Evolutionary conservation across 441 rosid species (phyloP).

Genomic region (Melastoma candidum): DNA sequence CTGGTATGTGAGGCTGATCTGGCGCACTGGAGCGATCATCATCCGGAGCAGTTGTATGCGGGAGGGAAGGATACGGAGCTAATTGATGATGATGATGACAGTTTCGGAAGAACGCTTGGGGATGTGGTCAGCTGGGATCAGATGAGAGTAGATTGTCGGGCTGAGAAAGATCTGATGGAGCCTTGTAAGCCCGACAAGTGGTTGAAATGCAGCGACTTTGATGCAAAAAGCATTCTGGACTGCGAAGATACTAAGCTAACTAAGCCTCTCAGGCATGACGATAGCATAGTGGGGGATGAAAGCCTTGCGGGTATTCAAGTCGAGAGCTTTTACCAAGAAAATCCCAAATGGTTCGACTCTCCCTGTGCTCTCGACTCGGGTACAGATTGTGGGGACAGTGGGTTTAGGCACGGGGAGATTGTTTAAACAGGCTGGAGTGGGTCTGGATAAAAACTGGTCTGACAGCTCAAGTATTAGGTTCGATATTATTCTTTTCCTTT

Average conservation of each 20-base stretch:
- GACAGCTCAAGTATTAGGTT: too few species aligned
- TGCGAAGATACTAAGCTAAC: constrained; percentile 79
- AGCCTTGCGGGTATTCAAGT: constrained; percentile 86
- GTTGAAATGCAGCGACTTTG: constrained; percentile 82
- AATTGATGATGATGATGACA: constrained; percentile 84
- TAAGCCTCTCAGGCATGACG: constrained; percentile 75
- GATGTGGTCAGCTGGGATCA: constrained; percentile 90
- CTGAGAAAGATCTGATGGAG: constrained; percentile 60
- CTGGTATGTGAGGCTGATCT: constrained; percentile 70
- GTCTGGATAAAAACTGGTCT: too few species aligned
- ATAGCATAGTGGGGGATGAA: constrained; percentile 75
- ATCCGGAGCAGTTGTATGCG: constrained; percentile 52
- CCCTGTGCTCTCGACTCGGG: too few species aligned
- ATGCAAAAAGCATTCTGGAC: constrained; percentile 82
- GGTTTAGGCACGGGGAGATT: too few species aligned
- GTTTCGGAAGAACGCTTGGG: constrained; percentile 78
- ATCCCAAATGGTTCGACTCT: too few species aligned
- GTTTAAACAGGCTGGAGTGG: too few species aligned
- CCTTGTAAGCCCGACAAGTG: constrained; percentile 81
- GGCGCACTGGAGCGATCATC: constrained; percentile 74
- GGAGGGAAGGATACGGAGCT: constrained; percentile 65
- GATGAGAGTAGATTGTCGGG: constrained; percentile 52
- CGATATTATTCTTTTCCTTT: too few species aligned
- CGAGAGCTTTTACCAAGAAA: constrained; percentile 74
- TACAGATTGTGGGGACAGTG: too few species aligned